Evolutionary conservation across 148 eudicot genomes (phyloP).

Genomic region (Vaccinium darrowii): DNA sequence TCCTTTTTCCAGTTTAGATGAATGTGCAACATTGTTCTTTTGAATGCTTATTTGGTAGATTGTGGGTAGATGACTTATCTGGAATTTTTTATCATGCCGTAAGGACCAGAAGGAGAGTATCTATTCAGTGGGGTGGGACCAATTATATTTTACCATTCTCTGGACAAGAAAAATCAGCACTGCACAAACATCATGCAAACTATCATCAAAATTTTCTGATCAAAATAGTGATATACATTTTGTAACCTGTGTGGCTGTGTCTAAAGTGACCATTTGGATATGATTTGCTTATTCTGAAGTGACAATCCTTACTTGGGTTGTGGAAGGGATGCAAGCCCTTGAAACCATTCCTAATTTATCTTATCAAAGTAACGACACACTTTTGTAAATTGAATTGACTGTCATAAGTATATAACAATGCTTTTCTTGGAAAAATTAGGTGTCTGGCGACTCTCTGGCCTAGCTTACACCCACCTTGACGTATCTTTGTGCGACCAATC

Average conservation of each 20-base stretch:
- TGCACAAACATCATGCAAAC: neutral
- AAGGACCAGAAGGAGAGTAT: neutral
- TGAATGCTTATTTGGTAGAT: neutral
- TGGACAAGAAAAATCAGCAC: neutral
- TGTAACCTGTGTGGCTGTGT: neutral
- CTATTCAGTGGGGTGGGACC: neutral
- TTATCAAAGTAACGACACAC: constrained; percentile 3
- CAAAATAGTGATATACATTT: neutral
- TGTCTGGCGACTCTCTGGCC: too few relatives aligned
- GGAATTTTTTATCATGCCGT: neutral
- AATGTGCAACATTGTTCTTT: neutral
- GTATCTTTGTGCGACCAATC: neutral
- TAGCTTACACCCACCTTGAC: too few relatives aligned
- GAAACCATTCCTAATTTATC: neutral
- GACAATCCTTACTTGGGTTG: neutral
- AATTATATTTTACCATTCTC: neutral
- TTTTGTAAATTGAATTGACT: neutral
- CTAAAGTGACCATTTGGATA: neutral
- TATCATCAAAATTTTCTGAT: neutral
- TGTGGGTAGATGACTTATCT: neutral
- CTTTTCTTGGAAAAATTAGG: too few relatives aligned
- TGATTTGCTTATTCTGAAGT: too few relatives aligned
- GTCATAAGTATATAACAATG: neutral
- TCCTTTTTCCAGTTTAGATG: constrained; percentile 7
- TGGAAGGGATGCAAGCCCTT: constrained; percentile 1